Percentiles rank a stretch among this genome's conserved stretches.
phyloP scores from a whole-genome alignment of 768 basidiomycete species.

The Sarcomyxa edulis region DNA sequence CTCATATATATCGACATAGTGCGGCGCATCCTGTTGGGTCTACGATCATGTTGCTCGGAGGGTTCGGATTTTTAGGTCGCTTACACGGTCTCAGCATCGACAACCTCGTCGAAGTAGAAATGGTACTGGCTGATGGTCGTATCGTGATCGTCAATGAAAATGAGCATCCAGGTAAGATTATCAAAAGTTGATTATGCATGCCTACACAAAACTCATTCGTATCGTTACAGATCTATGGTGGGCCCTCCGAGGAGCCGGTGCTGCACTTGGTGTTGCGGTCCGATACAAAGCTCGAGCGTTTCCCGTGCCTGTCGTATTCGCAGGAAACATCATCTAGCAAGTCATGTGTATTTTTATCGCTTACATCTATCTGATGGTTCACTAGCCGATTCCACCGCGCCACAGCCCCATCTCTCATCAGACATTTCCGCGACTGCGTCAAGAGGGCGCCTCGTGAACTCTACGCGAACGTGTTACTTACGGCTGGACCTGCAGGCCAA shows the following conservation, averaged over 20 bases:
- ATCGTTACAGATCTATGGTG: slow-evolving; percentile 75
- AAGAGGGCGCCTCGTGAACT: slow-evolving; percentile 84
- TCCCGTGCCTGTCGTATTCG: slow-evolving; percentile 86
- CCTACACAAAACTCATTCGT: slow-evolving; percentile 1
- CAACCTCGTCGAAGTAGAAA: slow-evolving; percentile 86
- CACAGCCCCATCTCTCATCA: slow-evolving; percentile 85
- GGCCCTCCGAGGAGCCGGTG: slow-evolving; percentile 81
- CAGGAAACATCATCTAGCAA: slow-evolving; percentile 89
- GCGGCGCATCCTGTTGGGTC: slow-evolving; percentile 78
- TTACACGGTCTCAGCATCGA: slow-evolving; percentile 85
- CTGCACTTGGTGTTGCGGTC: slow-evolving; percentile 78
- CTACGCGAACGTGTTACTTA: slow-evolving; percentile 87
- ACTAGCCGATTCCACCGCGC: slow-evolving; percentile 77
- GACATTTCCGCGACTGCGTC: slow-evolving; percentile 90
- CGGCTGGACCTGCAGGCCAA: slow-evolving; percentile 80
- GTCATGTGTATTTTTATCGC: slow-evolving; percentile 25
- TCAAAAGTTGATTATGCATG: background rate
- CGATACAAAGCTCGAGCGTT: slow-evolving; percentile 88
- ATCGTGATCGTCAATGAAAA: slow-evolving; percentile 73
- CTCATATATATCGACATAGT: slow-evolving; percentile 26
- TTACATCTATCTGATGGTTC: too few species aligned
- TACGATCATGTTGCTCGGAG: slow-evolving; percentile 77
- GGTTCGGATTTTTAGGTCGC: slow-evolving; percentile 84
- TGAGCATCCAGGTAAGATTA: slow-evolving; percentile 56
- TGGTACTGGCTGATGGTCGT: slow-evolving; percentile 87